phyloP scores from a whole-genome alignment of 257 asterid genomes.

The Solanum tarijense region DNA sequence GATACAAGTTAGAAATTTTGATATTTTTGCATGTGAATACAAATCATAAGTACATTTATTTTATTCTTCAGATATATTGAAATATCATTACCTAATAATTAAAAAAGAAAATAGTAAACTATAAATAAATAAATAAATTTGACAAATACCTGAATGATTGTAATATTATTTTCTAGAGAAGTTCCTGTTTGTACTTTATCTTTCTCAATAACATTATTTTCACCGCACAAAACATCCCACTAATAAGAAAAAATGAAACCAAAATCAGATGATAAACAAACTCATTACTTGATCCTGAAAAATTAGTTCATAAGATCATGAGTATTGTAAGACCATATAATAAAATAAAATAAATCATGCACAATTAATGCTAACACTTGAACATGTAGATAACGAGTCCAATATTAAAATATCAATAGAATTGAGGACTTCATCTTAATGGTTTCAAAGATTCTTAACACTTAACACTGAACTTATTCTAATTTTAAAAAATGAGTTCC shows the following conservation, averaged over 20 bases:
- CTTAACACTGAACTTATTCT: not conserved
- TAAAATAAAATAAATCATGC: not conserved
- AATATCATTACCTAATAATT: not conserved
- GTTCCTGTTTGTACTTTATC: conserved; percentile 47
- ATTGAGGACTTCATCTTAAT: not conserved
- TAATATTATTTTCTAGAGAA: conserved; percentile 39
- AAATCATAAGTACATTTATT: not conserved
- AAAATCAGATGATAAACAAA: not conserved
- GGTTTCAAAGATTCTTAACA: not conserved
- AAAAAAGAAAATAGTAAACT: not conserved
- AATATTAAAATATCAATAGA: not conserved
- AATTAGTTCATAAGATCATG: not conserved
- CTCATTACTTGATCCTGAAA: not conserved
- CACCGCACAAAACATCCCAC: conserved; percentile 64
- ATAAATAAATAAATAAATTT: not conserved
- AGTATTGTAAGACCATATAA: not conserved
- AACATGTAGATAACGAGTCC: not conserved
- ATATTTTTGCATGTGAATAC: not conserved
- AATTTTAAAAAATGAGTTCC: not conserved
- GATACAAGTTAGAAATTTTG: not conserved
- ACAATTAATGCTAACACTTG: not conserved
- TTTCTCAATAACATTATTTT: conserved; percentile 26
- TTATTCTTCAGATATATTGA: not conserved
- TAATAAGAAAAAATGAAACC: not conserved
- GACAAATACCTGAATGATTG: conserved; percentile 50